Evolutionary conservation across 257 asterid species (phyloP), one percentile per base, ranked within the genome.

Genomic region (Forsythia viridissima): DNA sequence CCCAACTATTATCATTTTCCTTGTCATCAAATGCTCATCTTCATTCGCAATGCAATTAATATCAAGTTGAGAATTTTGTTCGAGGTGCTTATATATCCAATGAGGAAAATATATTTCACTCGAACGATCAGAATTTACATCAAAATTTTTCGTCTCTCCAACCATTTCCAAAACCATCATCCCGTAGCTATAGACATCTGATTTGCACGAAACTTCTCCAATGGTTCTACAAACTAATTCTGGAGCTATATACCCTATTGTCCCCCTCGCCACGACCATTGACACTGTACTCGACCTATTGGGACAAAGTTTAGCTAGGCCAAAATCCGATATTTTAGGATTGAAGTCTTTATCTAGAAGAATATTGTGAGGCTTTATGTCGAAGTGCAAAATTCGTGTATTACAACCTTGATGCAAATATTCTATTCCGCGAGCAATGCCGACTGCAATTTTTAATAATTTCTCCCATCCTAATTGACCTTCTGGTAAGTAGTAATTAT

Each of bases 291-390:
- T 85, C 52, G 74, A 71, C 42, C 71, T 77, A 4, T 20, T 38
- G 30, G 70, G 20, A 44, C 84, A 85, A 20, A 79, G 13, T 55
- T 76, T 85, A 3, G 86, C 70, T 59, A 85, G 15, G 21, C 88
- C 88, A 42, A 85, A 85, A 77, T 82, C 86, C 6, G 86, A 79
- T 43, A 85, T 79, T 77, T 77, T 85, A 3, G 88, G 88, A 72
- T 70, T 67, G 34, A 82, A 85, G 11, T 85, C 79, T 12, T 77
- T 44, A 37, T 76, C 86, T 0, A 85, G 84, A 40, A 85, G 81
- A 51, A 84, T 75, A 16, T 84, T 84, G 8, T 81, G 87, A 61
- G 85, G 85, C 52, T 84, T 84, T 57, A 85, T 82, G 76, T 85
- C 82, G 3, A 85, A 82, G 77, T 82, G 86, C 36, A 85, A 13